Percentiles rank a stretch among this genome's conserved stretches.
Conservation (phyloP, 108 stramenopile species). For the Aureococcus anophagefferens region DNA sequence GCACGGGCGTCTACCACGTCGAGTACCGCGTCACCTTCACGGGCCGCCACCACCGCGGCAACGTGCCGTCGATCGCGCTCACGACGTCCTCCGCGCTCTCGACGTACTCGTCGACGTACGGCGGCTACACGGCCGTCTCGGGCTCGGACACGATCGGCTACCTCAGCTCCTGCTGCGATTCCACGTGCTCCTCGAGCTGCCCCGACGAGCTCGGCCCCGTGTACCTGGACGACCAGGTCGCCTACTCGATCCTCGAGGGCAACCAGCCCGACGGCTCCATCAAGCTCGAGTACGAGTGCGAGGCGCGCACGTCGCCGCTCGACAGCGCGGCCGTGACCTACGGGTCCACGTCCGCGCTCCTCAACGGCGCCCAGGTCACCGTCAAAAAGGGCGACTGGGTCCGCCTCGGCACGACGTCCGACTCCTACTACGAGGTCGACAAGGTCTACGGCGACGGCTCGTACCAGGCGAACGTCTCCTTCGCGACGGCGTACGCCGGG, state of each 20-base stretch:
- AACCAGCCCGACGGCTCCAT: slow-evolving; percentile 58
- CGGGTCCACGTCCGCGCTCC: neutral
- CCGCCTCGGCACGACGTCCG: slow-evolving; percentile 10
- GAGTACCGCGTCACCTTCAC: slow-evolving; percentile 54
- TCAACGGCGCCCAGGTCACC: neutral
- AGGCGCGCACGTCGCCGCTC: slow-evolving; percentile 29
- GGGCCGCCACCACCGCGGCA: slow-evolving; percentile 48
- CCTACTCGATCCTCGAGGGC: slow-evolving; percentile 42
- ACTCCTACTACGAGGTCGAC: slow-evolving; percentile 28
- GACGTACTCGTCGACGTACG: too few relatives aligned
- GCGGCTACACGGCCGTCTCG: too few relatives aligned
- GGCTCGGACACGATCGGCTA: too few relatives aligned
- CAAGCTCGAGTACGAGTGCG: slow-evolving; percentile 60
- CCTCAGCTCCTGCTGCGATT: too few relatives aligned
- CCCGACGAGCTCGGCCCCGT: neutral
- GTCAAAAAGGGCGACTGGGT: slow-evolving; percentile 25
- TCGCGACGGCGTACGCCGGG: slow-evolving; percentile 10
- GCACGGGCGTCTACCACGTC: slow-evolving; percentile 48
- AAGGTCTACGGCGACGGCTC: slow-evolving; percentile 19
- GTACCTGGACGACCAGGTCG: slow-evolving; percentile 23
- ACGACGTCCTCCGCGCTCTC: too few relatives aligned
- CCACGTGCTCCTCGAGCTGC: neutral
- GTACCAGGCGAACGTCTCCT: slow-evolving; percentile 5
- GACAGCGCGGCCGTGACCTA: neutral
- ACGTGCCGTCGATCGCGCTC: slow-evolving; percentile 56